Percentiles rank a stretch among this genome's conserved stretches.
Conservation (phyloP, 305 asterid species). For the Solanum hybrid region DNA sequence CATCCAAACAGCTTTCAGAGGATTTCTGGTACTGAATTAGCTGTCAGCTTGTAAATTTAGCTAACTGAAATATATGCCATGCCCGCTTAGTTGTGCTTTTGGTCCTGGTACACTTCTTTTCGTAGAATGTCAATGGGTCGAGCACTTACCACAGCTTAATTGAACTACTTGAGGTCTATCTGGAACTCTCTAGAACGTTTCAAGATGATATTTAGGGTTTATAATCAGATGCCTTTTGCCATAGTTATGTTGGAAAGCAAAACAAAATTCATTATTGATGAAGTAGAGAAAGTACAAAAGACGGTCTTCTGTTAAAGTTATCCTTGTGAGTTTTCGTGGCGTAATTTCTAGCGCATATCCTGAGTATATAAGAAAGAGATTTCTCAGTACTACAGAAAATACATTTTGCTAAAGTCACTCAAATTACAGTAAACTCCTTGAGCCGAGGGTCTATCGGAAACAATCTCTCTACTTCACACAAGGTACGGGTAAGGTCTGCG, state of each 20-base stretch:
- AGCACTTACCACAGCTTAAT: not conserved
- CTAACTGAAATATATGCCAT: not conserved
- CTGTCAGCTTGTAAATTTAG: conserved; percentile 6
- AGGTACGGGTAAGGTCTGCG: not conserved
- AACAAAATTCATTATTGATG: not conserved
- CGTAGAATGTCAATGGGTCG: not conserved
- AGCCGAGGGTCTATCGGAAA: not conserved
- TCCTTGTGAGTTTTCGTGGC: not conserved
- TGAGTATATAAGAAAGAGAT: not conserved
- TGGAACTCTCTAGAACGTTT: not conserved
- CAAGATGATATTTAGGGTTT: not conserved
- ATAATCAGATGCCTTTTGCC: not conserved
- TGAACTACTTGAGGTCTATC: not conserved
- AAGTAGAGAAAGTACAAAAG: not conserved
- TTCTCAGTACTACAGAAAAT: not conserved
- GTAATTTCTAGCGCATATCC: not conserved
- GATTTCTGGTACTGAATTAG: conserved; percentile 58
- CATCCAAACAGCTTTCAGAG: conserved; percentile 88
- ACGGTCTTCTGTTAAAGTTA: not conserved
- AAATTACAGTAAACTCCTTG: not conserved
- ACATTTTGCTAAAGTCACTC: not conserved
- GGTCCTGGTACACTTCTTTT: not conserved
- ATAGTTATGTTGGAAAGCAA: not conserved
- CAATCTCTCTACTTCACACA: not conserved
- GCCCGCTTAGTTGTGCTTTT: not conserved